Conservation (phyloP, 1,284 basidiomycete species). For the Malassezia psittaci region DNA sequence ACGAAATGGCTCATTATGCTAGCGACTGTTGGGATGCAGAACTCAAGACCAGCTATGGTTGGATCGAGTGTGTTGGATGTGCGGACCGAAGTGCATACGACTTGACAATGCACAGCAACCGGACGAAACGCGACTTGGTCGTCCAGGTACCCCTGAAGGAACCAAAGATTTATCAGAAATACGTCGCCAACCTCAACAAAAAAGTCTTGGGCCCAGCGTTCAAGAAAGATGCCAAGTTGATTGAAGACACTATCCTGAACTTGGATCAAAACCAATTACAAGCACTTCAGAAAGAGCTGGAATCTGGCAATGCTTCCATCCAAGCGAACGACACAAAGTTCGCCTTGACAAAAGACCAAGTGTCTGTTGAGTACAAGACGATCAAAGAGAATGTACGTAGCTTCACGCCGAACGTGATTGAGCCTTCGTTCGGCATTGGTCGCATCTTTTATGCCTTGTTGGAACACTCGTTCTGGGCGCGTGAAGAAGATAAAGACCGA, state of each 20-base stretch:
- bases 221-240: slow-evolving; percentile 66
- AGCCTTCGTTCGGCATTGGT: slow-evolving; percentile 95
- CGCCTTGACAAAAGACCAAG: slow-evolving; percentile 62
- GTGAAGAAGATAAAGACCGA: slow-evolving; percentile 60
- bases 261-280: slow-evolving; percentile 63
- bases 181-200: slow-evolving; percentile 71
- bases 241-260: slow-evolving; percentile 62
- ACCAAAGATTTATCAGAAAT: slow-evolving; percentile 64
- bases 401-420: slow-evolving; percentile 93
- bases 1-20: slow-evolving; percentile 99
- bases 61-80: slow-evolving; percentile 99
- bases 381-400: slow-evolving; percentile 89
- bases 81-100: slow-evolving; percentile 97
- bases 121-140: slow-evolving; percentile 56
- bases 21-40: slow-evolving; percentile 99
- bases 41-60: slow-evolving; percentile 85
- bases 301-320: slow-evolving; percentile 54
- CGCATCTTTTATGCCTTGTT: slow-evolving; percentile 88
- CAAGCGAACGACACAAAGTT: slow-evolving; percentile 58
- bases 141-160: slow-evolving; percentile 76
- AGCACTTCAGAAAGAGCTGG: slow-evolving; percentile 64
- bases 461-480: slow-evolving; percentile 91
- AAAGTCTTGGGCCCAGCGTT: slow-evolving; percentile 82
- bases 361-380: slow-evolving; percentile 72
- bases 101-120: slow-evolving; percentile 55